Percentiles rank a stretch among this genome's conserved stretches.
Evolutionary conservation across 352 stramenopile species (phyloP).

Genomic region (Phytopythium boreale): DNA sequence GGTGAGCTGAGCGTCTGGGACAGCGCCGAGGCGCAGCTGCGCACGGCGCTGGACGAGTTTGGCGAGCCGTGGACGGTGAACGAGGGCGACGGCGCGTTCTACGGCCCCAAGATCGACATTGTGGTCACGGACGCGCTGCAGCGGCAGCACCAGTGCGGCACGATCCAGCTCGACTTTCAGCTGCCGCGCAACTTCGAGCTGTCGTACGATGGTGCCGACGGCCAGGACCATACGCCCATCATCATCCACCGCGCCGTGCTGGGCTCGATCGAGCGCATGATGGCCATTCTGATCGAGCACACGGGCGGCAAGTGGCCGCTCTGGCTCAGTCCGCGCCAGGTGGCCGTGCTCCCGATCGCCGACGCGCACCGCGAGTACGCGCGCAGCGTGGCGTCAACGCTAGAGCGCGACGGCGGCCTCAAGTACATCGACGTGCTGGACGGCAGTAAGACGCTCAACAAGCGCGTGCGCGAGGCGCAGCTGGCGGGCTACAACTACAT

Average conservation of each 20-base stretch:
- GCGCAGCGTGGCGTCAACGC: constrained; percentile 34
- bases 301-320: constrained; percentile 95
- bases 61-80: constrained; percentile 84
- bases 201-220: constrained; percentile 89
- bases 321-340: constrained; percentile 90
- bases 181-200: constrained; percentile 96
- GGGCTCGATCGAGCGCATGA: constrained; percentile 97
- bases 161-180: constrained; percentile 98
- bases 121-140: constrained; percentile 97
- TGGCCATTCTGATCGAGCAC: constrained; percentile 98
- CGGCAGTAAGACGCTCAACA: constrained; percentile 83
- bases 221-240: constrained; percentile 91
- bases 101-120: constrained; percentile 98
- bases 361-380: constrained; percentile 68
- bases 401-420: constrained; percentile 35
- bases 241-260: constrained; percentile 98
- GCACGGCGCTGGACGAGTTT: constrained; percentile 63
- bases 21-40: constrained; percentile 80
- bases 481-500: constrained; percentile 86
- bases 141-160: constrained; percentile 96
- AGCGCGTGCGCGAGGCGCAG: constrained; percentile 76
- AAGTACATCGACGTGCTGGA: constrained; percentile 73
- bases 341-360: constrained; percentile 69
- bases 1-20: constrained; percentile 94
- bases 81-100: constrained; percentile 96